These are phyloP conservation scores for Mrakia gelida DNA, from an alignment of 768 basidiomycete species.

Conservation along the genomic window DNA sequence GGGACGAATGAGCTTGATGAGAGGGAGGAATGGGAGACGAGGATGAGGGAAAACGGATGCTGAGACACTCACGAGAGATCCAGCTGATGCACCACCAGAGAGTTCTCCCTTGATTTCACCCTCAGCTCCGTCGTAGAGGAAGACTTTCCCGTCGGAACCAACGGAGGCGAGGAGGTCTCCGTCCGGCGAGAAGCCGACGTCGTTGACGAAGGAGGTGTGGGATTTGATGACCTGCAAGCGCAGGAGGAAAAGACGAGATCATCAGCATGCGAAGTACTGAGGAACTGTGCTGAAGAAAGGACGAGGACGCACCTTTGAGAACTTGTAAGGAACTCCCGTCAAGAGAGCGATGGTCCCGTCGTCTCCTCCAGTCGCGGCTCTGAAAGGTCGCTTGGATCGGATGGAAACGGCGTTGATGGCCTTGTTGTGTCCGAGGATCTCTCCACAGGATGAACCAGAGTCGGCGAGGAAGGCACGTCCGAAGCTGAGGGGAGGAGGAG, in stretches of 20 bases:
- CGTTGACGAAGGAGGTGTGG: slow-evolving; percentile 89
- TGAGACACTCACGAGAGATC: not conserved
- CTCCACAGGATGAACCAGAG: slow-evolving; percentile 76
- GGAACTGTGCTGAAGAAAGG: not conserved
- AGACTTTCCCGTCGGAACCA: slow-evolving; percentile 75
- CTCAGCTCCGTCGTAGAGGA: slow-evolving; percentile 84
- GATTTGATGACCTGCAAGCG: slow-evolving; percentile 62
- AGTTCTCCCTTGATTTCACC: slow-evolving; percentile 69
- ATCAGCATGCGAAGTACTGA: not conserved
- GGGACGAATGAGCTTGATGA: not conserved
- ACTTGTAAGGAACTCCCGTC: slow-evolving; percentile 86
- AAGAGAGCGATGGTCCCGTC: slow-evolving; percentile 77
- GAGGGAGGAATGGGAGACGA: not conserved
- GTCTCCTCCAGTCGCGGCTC: slow-evolving; percentile 83
- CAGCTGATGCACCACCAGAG: slow-evolving; percentile 25
- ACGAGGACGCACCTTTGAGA: slow-evolving; percentile 58
- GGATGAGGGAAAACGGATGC: not conserved
- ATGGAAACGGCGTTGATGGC: slow-evolving; percentile 87
- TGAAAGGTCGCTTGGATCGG: slow-evolving; percentile 80
- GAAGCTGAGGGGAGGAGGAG: slow-evolving; percentile 52
- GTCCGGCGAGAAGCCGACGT: slow-evolving; percentile 73
- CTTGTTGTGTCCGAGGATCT: slow-evolving; percentile 86
- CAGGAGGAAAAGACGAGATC: too few species aligned
- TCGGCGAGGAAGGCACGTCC: slow-evolving; percentile 80
- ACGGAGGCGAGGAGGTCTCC: slow-evolving; percentile 82